These are phyloP conservation scores for Ascocoryne sarcoides DNA, from an alignment of 2,329 filamentous ascomycete species.

Conservation along the genomic window DNA sequence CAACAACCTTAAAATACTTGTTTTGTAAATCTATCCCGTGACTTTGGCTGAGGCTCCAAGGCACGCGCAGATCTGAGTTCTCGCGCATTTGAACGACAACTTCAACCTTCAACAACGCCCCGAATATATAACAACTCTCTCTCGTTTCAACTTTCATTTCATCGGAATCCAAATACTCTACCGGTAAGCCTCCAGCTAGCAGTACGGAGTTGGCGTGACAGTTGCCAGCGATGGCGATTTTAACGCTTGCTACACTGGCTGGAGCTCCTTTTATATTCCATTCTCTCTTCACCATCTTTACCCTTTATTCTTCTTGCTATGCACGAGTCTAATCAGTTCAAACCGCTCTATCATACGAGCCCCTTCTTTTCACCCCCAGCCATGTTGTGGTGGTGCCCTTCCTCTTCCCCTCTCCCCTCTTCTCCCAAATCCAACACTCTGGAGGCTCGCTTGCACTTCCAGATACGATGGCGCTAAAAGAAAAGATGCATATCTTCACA, in stretches of 20 bases:
- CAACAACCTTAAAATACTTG: too few relatives aligned
- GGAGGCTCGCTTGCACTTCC: slow-evolving; percentile 15
- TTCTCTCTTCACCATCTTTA: slow-evolving; percentile 6
- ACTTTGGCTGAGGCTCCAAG: slow-evolving; percentile 7
- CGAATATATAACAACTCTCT: slow-evolving; percentile 18
- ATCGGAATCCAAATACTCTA: slow-evolving; percentile 1
- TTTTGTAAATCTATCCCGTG: too few relatives aligned
- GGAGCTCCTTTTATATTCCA: slow-evolving; percentile 5
- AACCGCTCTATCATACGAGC: slow-evolving; percentile 3
- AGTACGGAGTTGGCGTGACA: slow-evolving; percentile 17
- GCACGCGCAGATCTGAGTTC: not conserved
- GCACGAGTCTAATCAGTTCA: not conserved
- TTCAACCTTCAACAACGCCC: slow-evolving; percentile 9
- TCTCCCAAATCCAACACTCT: slow-evolving; percentile 2
- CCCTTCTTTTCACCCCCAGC: slow-evolving; percentile 1
- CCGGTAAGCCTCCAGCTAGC: slow-evolving; percentile 11
- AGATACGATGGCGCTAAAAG: slow-evolving; percentile 10
- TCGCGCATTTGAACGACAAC: slow-evolving; percentile 3
- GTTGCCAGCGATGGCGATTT: slow-evolving; percentile 10
- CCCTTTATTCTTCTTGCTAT: slow-evolving; percentile 6
- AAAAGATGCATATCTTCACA: slow-evolving; percentile 10
- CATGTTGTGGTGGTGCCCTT: slow-evolving; percentile 7
- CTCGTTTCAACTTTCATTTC: slow-evolving; percentile 5
- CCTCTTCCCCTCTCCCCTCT: slow-evolving; percentile 5
- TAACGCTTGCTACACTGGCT: slow-evolving; percentile 2